phyloP scores from a whole-genome alignment of 192 early-diverging fungal species.

The Podochytrium sp. region DNA sequence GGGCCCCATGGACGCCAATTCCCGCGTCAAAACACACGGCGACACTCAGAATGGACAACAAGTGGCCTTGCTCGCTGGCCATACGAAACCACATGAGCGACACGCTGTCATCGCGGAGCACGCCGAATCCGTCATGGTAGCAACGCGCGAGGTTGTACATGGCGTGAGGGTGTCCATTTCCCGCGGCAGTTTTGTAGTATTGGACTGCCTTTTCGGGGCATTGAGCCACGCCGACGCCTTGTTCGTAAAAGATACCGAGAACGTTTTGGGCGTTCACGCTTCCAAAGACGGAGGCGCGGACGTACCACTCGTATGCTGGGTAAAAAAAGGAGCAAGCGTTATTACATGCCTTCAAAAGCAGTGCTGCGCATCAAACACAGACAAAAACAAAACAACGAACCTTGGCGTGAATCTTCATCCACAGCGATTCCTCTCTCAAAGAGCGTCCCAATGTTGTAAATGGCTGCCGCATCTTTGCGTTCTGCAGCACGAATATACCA shows the following conservation, averaged over 20 bases:
- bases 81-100: slow-evolving; percentile 52
- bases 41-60: slow-evolving; percentile 56
- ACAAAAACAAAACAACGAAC: too few relatives aligned
- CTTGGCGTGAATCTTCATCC: slow-evolving; percentile 34
- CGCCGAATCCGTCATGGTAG: slow-evolving; percentile 58
- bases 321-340: too few relatives aligned
- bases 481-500: slow-evolving; percentile 60
- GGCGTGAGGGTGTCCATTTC: slow-evolving; percentile 54
- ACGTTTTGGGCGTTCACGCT: slow-evolving; percentile 54
- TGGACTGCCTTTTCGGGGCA: slow-evolving; percentile 40
- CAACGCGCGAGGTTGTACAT: slow-evolving; percentile 59
- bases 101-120: slow-evolving; percentile 36
- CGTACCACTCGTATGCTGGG: slow-evolving; percentile 56
- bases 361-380: too few relatives aligned
- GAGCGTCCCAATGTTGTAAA: slow-evolving; percentile 63
- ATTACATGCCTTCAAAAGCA: too few relatives aligned
- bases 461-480: slow-evolving; percentile 50
- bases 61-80: slow-evolving; percentile 50
- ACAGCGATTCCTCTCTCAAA: slow-evolving; percentile 58
- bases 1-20: slow-evolving; percentile 62
- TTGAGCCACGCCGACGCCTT: slow-evolving; percentile 43
- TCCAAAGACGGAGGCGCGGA: slow-evolving; percentile 47
- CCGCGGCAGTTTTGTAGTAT: slow-evolving; percentile 49
- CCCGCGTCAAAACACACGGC: slow-evolving; percentile 81
- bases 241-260: slow-evolving; percentile 57